A percentile compares a stretch with the other conserved stretches of the same genome.
Evolutionary conservation across 495 filamentous ascomycete genomes (phyloP).

Genomic region (Barbatosphaeria neglecta): DNA sequence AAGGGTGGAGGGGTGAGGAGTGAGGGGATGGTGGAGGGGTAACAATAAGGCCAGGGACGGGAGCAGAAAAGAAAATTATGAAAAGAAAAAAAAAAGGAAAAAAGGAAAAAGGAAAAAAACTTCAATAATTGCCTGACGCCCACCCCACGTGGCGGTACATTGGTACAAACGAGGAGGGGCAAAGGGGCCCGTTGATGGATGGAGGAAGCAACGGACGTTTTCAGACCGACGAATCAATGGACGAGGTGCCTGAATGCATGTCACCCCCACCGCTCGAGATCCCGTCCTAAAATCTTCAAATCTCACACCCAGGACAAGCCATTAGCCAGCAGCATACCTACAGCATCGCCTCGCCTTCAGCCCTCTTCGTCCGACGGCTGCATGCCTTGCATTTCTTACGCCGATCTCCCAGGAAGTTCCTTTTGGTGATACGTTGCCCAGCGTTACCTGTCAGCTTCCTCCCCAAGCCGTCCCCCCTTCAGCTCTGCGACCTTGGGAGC

Average conservation of each 20-base stretch:
- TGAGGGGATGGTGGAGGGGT: no score
- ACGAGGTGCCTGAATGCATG: not conserved
- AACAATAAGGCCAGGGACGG: no score
- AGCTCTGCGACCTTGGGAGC: not conserved
- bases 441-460: not conserved
- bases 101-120: not conserved
- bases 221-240: not conserved
- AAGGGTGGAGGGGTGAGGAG: not conserved
- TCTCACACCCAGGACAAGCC: no score
- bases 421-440: not conserved
- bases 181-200: not conserved
- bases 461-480: no score
- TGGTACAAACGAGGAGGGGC: no score
- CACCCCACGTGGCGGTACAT: not conserved
- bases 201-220: not conserved
- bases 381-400: not conserved
- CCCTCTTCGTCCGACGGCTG: not conserved
- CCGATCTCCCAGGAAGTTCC: not conserved
- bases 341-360: no score
- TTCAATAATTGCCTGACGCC: not conserved
- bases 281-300: not conserved
- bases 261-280: no score
- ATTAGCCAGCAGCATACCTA: no score
- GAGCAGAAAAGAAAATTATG: no score
- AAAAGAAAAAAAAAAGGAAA: not conserved